phyloP scores from a whole-genome alignment of 73 alveolate genomes.

The Blepharisma stoltei region DNA sequence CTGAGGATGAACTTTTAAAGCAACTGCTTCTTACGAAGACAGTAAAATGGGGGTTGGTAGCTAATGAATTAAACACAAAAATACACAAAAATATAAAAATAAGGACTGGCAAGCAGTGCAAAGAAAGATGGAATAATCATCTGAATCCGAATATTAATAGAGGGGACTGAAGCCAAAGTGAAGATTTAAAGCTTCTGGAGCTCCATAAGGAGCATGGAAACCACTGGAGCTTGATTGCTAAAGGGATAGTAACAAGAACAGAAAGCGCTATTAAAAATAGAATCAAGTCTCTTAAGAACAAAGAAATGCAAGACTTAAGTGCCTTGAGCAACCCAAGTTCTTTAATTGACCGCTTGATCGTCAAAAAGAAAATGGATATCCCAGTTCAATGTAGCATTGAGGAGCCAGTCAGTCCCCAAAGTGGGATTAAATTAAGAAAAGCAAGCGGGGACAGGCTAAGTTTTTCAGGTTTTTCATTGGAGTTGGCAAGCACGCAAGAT shows the following conservation, averaged over 20 bases:
- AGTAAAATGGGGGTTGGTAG: constrained; percentile 49
- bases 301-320: constrained; percentile 10
- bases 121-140: constrained; percentile 86
- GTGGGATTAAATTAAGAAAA: not conserved
- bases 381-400: not conserved
- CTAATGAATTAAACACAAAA: constrained; percentile 35
- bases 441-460: no score
- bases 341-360: constrained; percentile 23
- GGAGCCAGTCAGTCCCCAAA: constrained; percentile 2
- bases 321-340: not conserved
- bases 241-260: constrained; percentile 70
- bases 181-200: constrained; percentile 67
- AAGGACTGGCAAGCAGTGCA: constrained; percentile 81
- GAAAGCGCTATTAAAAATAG: constrained; percentile 81
- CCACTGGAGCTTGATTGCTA: constrained; percentile 79
- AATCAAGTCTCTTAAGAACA: constrained; percentile 30
- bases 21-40: not conserved
- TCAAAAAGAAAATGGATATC: not conserved
- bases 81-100: constrained; percentile 32
- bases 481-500: no score
- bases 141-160: constrained; percentile 73
- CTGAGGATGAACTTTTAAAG: constrained; percentile 18
- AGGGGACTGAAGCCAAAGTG: constrained; percentile 71
- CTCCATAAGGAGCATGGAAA: constrained; percentile 71
- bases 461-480: no score